Evolutionary conservation across 805 yeast genomes (phyloP).

Genomic region (Lipomyces yamanashiensis): DNA sequence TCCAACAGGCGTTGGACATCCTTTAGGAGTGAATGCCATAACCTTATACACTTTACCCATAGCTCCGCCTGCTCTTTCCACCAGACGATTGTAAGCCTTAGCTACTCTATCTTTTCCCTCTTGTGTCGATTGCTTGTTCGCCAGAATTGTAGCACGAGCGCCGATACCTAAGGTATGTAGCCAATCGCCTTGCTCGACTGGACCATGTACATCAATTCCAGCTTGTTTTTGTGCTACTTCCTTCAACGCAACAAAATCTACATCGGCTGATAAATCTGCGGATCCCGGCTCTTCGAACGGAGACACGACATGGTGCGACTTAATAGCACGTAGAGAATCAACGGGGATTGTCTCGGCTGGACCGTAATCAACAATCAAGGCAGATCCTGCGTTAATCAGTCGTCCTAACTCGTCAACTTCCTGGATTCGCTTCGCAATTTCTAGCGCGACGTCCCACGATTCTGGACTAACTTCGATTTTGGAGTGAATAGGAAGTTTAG

Average conservation of each 20-base stretch:
- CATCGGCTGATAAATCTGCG: slow-evolving; percentile 82
- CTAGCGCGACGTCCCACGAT: slow-evolving; percentile 60
- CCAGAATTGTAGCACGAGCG: slow-evolving; percentile 58
- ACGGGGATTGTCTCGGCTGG: slow-evolving; percentile 64
- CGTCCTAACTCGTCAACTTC: slow-evolving; percentile 7
- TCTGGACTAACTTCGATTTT: slow-evolving; percentile 78
- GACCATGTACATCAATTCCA: slow-evolving; percentile 53
- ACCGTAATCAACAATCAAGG: slow-evolving; percentile 80
- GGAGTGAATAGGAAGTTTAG: slow-evolving; percentile 58
- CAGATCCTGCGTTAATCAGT: slow-evolving; percentile 58
- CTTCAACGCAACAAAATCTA: slow-evolving; percentile 69
- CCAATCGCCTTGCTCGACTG: slow-evolving; percentile 80
- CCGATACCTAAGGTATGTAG: slow-evolving; percentile 76
- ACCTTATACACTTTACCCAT: slow-evolving; percentile 84
- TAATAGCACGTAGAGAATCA: slow-evolving; percentile 75
- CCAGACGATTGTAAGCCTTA: slow-evolving; percentile 63
- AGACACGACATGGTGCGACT: slow-evolving; percentile 70
- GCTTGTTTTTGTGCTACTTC: slow-evolving; percentile 44
- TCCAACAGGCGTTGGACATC: slow-evolving; percentile 55
- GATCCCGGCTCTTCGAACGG: slow-evolving; percentile 79
- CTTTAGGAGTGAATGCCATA: slow-evolving; percentile 61
- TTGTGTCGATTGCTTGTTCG: slow-evolving; percentile 50
- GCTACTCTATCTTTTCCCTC: slow-evolving; percentile 59
- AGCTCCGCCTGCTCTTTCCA: slow-evolving; percentile 60
- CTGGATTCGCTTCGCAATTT: slow-evolving; percentile 54